Evolutionary conservation across 305 asterid genomes (phyloP).

Genomic region (Fraxinus dipetala): DNA sequence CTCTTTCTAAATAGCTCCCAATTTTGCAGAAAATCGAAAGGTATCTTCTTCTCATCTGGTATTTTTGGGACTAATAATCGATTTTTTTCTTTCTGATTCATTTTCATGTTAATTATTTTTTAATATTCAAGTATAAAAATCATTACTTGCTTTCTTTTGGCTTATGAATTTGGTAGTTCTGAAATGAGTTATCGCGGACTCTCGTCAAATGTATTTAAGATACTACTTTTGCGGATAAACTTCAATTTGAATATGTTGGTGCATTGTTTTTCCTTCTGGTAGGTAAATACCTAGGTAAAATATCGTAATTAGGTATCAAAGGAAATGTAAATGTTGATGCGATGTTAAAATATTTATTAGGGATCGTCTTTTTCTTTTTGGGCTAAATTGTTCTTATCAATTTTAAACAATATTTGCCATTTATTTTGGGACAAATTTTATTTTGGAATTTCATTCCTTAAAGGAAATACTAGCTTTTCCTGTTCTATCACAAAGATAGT

Average conservation of each 20-base stretch:
- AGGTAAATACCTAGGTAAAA: neutral
- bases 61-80: neutral
- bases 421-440: neutral
- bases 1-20: neutral
- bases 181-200: conserved; percentile 12
- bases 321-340: neutral
- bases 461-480: conserved; percentile 8
- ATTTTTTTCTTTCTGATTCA: neutral
- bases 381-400: neutral
- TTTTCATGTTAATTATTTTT: neutral
- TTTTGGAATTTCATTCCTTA: neutral
- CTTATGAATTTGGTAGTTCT: conserved; percentile 12
- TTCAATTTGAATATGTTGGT: conserved; percentile 15
- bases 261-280: neutral
- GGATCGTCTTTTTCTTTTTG: neutral
- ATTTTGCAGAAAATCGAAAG: neutral
- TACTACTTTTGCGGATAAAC: conserved; percentile 17
- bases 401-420: neutral
- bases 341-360: neutral
- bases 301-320: neutral
- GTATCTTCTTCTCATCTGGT: neutral
- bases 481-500: conserved; percentile 12
- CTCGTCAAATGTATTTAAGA: conserved; percentile 20
- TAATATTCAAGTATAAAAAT: neutral
- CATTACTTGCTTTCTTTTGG: neutral